phyloP scores from a whole-genome alignment of 768 basidiomycete genomes.

The Steccherinum ochraceum region DNA sequence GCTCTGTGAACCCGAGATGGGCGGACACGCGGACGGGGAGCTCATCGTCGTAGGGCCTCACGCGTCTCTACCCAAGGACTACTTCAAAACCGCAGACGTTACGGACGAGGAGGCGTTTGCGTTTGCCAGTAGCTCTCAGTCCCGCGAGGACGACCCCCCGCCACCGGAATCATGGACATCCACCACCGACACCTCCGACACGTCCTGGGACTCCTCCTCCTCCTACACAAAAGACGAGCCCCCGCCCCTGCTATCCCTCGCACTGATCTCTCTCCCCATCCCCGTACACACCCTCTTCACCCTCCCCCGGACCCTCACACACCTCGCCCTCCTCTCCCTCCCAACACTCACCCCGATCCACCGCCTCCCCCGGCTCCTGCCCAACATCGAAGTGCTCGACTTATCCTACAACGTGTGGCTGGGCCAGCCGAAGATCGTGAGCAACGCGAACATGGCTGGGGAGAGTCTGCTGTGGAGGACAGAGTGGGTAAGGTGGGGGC shows the following conservation, averaged over 20 bases:
- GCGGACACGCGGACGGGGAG: constrained; percentile 54
- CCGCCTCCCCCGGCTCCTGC: constrained; percentile 52
- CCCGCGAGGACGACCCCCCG: neutral
- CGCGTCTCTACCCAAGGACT: constrained; percentile 35
- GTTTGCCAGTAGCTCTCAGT: neutral
- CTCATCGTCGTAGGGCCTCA: constrained; percentile 56
- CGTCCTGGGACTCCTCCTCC: constrained; percentile 14
- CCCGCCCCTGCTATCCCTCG: constrained; percentile 36
- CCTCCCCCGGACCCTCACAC: constrained; percentile 61
- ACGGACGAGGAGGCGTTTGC: neutral
- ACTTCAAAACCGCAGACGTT: constrained; percentile 24
- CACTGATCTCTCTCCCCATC: constrained; percentile 45
- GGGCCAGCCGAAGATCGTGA: constrained; percentile 1
- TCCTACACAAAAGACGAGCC: constrained; percentile 6
- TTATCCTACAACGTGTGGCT: constrained; percentile 62
- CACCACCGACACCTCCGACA: neutral
- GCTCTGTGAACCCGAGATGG: constrained; percentile 35
- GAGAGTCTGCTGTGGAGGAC: constrained; percentile 39
- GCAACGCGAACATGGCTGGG: constrained; percentile 4
- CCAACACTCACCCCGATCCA: constrained; percentile 43
- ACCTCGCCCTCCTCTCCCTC: constrained; percentile 51
- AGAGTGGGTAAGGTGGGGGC: constrained; percentile 52
- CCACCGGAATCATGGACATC: no score
- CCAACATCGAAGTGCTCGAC: constrained; percentile 57
- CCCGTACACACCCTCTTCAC: constrained; percentile 37